These are phyloP conservation scores for Cladosporium colombiae DNA, from an alignment of 2,329 filamentous ascomycete species.

Conservation along the genomic window DNA sequence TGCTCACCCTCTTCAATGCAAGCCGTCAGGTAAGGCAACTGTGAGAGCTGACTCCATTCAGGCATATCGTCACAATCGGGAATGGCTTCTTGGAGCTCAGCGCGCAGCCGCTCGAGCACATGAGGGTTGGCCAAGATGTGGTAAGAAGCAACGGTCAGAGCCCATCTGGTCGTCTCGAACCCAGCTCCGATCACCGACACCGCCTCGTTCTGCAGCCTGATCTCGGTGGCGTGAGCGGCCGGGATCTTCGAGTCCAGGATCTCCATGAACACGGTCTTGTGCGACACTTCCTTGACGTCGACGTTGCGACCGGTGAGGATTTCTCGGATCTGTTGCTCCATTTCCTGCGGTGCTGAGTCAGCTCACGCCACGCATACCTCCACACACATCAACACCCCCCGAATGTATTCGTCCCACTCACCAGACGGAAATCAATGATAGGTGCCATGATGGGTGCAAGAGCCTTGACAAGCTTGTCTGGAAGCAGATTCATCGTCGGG, in stretches of 20 bases:
- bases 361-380: background rate
- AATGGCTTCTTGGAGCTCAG: background rate
- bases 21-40: background rate
- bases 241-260: background rate
- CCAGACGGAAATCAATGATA: background rate
- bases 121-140: background rate
- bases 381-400: background rate
- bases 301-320: background rate
- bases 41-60: background rate
- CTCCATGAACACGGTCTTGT: background rate
- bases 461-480: background rate
- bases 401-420: background rate
- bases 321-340: background rate
- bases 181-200: background rate
- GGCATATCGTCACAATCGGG: background rate
- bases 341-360: background rate
- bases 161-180: background rate
- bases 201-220: conserved; percentile 2
- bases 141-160: conserved; percentile 1
- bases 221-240: background rate
- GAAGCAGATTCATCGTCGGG: background rate
- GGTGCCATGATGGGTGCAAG: background rate
- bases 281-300: background rate
- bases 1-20: background rate
- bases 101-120: background rate